Evolutionary conservation across 805 yeast genomes (phyloP), one percentile per base, ranked within the genome.

Genomic region (Candida ficus): DNA sequence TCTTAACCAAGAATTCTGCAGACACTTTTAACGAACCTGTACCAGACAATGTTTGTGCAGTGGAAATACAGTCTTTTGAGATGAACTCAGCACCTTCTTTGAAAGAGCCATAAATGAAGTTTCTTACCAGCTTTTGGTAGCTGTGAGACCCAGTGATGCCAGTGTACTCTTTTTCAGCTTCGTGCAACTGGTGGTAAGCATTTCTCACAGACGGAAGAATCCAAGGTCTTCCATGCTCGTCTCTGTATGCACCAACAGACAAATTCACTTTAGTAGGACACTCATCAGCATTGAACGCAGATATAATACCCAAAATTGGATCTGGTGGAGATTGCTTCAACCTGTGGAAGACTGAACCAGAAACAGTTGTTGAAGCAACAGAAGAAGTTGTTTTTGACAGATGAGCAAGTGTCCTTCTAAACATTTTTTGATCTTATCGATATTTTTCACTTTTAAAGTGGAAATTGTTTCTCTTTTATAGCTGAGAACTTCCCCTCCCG

Each of bases 21-120:
- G 89, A 78, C 29, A 91, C 80, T 50, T 95, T 79, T 46, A 90
- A 70, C 4, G 97, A 91, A 47, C 99, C 99, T 29, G 99, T 91
- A 48, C 99, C 99, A 29, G 95, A 83, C 46, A 91, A 72, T 43
- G 97, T 83, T 67, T 91, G 99, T 12, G 89, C 72, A 37, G 95
- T 78, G 39, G 88, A 83, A 30, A 90, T 74, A 53, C 95, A 73
- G 35, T 49, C 58, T 31, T 76, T 80, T 12, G 66, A 64, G 32
- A 83, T 62, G 42, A 83, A 73, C 44, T 72, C 58, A 29, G 72
- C 67, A 29, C 85, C 85, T 46, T 71, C 63, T 37, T 68, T 58
- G 48, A 78, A 82, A 50, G 80, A 78, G 48, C 83, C 79, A 67
- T 80, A 88, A 34, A 91, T 71, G 56, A 88, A 79, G 54, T 75